Evolutionary conservation across 306 rosid species (phyloP).

Genomic region (Luffa acutangula): DNA sequence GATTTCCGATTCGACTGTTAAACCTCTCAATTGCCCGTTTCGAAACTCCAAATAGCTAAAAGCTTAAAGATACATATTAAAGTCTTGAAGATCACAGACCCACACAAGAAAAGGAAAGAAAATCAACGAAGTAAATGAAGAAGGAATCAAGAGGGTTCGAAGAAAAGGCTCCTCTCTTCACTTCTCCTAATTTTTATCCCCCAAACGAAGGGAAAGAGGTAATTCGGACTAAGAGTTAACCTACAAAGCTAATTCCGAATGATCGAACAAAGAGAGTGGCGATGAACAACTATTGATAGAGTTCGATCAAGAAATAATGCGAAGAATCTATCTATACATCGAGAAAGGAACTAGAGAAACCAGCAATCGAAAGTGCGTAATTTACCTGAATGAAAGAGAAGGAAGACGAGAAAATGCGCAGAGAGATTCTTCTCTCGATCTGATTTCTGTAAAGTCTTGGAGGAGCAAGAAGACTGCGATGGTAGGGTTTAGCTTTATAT

Average conservation of each 20-base stretch:
- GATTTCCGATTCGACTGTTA: background rate
- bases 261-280: background rate
- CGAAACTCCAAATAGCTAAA: background rate
- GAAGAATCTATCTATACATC: background rate
- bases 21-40: background rate
- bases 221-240: background rate
- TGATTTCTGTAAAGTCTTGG: background rate
- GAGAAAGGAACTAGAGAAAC: background rate
- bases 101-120: background rate
- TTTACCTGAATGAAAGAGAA: constrained; percentile 2
- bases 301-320: background rate
- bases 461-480: background rate
- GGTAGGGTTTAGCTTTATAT: constrained; percentile 5
- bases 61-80: background rate
- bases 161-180: background rate
- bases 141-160: background rate
- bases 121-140: background rate
- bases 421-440: background rate
- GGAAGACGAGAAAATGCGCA: background rate
- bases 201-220: background rate
- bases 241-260: background rate
- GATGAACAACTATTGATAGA: background rate
- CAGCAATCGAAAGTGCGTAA: background rate
- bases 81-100: background rate
- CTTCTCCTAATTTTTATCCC: background rate